Conservation (phyloP, 352 stramenopile species). For the Discostella stelligera region DNA sequence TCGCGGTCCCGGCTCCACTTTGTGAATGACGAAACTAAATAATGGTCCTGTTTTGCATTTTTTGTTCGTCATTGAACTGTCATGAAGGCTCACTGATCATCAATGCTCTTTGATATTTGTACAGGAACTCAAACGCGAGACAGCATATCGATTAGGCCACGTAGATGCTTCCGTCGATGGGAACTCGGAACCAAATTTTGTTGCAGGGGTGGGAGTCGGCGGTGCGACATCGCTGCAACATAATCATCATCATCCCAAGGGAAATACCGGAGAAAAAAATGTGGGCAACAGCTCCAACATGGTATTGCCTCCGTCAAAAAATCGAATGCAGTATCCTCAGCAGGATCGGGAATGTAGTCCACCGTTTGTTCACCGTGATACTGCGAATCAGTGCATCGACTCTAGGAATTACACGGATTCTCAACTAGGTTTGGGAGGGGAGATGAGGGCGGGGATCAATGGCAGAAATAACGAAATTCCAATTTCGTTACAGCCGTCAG, state of each 20-base stretch:
- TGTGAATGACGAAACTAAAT: no score
- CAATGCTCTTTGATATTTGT: not conserved
- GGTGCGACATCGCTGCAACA: not conserved
- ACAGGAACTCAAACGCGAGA: conserved; percentile 2
- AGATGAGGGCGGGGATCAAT: not conserved
- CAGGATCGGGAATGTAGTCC: not conserved
- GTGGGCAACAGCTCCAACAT: not conserved
- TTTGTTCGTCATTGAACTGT: not conserved
- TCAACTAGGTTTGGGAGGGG: conserved; percentile 18
- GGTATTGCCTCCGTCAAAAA: not conserved
- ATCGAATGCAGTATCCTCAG: not conserved
- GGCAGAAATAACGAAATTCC: not conserved
- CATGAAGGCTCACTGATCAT: not conserved
- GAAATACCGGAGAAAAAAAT: not conserved
- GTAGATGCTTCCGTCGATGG: not conserved
- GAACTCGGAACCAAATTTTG: not conserved
- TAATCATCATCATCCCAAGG: not conserved
- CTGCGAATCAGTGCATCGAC: not conserved
- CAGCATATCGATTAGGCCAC: not conserved
- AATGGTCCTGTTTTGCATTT: no score
- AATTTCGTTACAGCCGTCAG: not conserved
- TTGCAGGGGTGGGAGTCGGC: not conserved
- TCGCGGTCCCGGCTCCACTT: no score
- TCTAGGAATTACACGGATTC: conserved; percentile 35
- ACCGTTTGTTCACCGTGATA: not conserved